Percentiles rank a stretch among this genome's conserved stretches.
phyloP scores from a whole-genome alignment of 2,329 filamentous ascomycete species.

The Parastagonospora nodorum region DNA sequence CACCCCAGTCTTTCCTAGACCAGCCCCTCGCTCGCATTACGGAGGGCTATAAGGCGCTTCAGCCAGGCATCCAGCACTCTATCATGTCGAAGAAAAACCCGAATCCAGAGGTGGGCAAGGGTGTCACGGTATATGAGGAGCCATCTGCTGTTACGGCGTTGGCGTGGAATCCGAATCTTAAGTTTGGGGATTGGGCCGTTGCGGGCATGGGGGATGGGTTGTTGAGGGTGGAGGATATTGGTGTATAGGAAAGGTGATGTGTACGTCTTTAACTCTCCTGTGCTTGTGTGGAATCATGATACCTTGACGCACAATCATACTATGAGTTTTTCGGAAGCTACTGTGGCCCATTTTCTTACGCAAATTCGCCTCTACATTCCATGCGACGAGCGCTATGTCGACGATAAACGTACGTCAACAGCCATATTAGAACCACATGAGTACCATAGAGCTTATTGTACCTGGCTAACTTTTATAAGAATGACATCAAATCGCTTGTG shows the following conservation, averaged over 20 bases:
- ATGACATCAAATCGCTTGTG: too few species aligned
- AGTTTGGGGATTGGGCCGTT: slow-evolving; percentile 56
- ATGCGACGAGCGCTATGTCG: too few species aligned
- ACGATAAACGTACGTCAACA: too few species aligned
- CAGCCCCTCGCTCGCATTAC: slow-evolving; percentile 44
- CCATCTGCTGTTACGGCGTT: slow-evolving; percentile 51
- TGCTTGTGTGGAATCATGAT: too few species aligned
- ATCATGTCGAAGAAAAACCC: slow-evolving; percentile 19
- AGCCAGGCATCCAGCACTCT: slow-evolving; percentile 30
- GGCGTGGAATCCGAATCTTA: slow-evolving; percentile 58
- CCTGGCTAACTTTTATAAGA: too few species aligned
- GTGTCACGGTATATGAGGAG: slow-evolving; percentile 53
- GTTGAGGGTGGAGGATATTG: slow-evolving; percentile 56
- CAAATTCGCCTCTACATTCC: too few species aligned
- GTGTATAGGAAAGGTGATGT: slow-evolving; percentile 15
- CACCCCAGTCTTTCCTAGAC: slow-evolving; percentile 7
- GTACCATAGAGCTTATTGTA: too few species aligned
- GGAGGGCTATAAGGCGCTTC: slow-evolving; percentile 49
- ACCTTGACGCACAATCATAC: too few species aligned
- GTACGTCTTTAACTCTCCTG: background rate
- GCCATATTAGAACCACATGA: too few species aligned
- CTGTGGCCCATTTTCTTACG: too few species aligned
- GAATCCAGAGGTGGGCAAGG: slow-evolving; percentile 33
- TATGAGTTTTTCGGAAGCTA: too few species aligned
- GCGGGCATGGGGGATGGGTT: slow-evolving; percentile 56